Conservation (phyloP, 1,139 yeast species). For the Sugiyamaella paludigena region DNA sequence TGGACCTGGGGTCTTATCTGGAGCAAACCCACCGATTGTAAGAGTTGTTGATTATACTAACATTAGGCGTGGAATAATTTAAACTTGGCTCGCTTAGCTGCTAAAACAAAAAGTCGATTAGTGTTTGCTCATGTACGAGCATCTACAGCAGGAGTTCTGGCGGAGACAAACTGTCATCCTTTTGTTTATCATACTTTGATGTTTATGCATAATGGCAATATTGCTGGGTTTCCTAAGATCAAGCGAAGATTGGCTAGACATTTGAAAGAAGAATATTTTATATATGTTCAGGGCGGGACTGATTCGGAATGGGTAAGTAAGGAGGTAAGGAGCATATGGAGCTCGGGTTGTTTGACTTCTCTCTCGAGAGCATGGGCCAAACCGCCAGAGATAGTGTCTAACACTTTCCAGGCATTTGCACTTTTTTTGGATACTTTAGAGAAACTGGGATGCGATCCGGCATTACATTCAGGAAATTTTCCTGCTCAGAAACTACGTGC, state of each 20-base stretch:
- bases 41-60: no score
- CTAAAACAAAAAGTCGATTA: constrained; percentile 76
- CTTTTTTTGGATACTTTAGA: constrained; percentile 74
- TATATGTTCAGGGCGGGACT: constrained; percentile 85
- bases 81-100: constrained; percentile 79
- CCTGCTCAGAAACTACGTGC: constrained; percentile 60
- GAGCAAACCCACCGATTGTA: no score
- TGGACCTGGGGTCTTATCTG: no score
- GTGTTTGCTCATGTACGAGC: constrained; percentile 97
- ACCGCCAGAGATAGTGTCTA: background rate
- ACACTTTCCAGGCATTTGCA: constrained; percentile 58
- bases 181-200: constrained; percentile 77
- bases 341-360: no score
- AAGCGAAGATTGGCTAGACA: constrained; percentile 71
- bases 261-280: constrained; percentile 74
- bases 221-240: constrained; percentile 67
- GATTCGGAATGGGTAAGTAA: constrained; percentile 72
- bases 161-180: constrained; percentile 96
- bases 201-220: constrained; percentile 98
- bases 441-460: constrained; percentile 74
- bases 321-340: background rate
- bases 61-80: constrained; percentile 85
- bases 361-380: no score
- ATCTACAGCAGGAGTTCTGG: constrained; percentile 87
- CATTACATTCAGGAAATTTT: constrained; percentile 44